A percentile compares a stretch with the other conserved stretches of the same genome.
phyloP scores from a whole-genome alignment of 768 basidiomycete genomes.

The Amanita polypyramis region DNA sequence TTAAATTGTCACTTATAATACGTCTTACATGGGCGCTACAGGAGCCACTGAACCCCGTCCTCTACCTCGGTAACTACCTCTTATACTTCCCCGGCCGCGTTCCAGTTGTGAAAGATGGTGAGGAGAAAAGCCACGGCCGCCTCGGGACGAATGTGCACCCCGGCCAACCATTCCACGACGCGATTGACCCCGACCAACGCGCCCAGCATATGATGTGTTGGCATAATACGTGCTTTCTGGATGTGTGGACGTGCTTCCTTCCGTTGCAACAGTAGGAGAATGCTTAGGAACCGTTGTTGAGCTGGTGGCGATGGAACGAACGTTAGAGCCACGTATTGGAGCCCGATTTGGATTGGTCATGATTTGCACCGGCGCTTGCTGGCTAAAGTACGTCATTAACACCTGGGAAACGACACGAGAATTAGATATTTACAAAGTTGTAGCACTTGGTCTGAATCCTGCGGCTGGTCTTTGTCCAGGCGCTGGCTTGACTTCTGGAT shows the following conservation, averaged over 20 bases:
- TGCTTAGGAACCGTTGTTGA: constrained; percentile 8
- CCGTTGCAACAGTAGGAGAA: not conserved
- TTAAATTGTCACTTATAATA: not conserved
- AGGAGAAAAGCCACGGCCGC: constrained; percentile 18
- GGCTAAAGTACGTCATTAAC: constrained; percentile 13
- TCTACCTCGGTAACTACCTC: constrained; percentile 28
- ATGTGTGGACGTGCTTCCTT: not conserved
- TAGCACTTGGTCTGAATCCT: constrained; percentile 55
- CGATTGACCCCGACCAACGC: constrained; percentile 15
- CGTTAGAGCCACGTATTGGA: constrained; percentile 23
- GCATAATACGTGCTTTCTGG: constrained; percentile 9
- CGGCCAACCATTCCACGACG: constrained; percentile 18
- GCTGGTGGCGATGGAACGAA: constrained; percentile 15
- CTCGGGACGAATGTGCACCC: constrained; percentile 17
- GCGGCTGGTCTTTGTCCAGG: constrained; percentile 43
- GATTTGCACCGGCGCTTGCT: constrained; percentile 43
- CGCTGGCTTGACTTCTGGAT: constrained; percentile 46
- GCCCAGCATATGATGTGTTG: constrained; percentile 5
- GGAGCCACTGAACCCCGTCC: constrained; percentile 23
- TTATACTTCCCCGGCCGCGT: constrained; percentile 22
- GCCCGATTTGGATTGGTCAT: constrained; percentile 68
- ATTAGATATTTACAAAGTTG: constrained; percentile 21
- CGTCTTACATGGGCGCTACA: not conserved
- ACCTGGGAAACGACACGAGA: not conserved
- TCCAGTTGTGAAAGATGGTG: constrained; percentile 12